Conservation (phyloP, 2,329 filamentous ascomycete species). For the Sporothrix pseudoabietina region DNA sequence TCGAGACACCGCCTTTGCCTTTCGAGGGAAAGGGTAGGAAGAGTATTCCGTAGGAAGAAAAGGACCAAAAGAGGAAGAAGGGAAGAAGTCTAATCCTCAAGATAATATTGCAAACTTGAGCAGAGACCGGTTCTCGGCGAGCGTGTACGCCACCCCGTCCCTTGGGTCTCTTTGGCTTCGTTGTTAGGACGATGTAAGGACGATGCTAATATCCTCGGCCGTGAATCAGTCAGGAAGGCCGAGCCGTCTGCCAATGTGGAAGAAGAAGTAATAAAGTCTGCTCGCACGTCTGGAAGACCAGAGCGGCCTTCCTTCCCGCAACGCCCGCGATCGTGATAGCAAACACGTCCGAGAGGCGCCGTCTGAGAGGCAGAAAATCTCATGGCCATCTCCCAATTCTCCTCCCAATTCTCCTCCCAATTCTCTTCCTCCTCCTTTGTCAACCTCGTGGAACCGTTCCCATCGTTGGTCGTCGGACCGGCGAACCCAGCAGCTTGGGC, state of each 20-base stretch:
- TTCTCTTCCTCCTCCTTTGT: neutral
- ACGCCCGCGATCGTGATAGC: neutral
- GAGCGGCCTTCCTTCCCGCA: neutral
- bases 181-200: neutral
- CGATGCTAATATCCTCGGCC: neutral
- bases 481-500: conserved; percentile 2
- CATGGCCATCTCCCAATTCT: no score
- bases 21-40: neutral
- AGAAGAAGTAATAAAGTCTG: neutral
- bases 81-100: neutral
- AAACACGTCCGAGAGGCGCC: neutral
- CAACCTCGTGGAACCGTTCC: neutral
- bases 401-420: no score
- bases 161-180: no score
- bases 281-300: neutral
- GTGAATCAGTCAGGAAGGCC: neutral
- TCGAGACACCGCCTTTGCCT: neutral
- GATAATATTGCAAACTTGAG: neutral
- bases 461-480: no score
- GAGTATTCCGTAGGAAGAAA: neutral
- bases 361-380: neutral
- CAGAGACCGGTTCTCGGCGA: neutral
- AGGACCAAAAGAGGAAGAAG: neutral
- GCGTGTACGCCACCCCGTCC: neutral
- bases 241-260: neutral